Conservation (phyloP, 495 filamentous ascomycete species). For the Jackrogersella minutella region DNA sequence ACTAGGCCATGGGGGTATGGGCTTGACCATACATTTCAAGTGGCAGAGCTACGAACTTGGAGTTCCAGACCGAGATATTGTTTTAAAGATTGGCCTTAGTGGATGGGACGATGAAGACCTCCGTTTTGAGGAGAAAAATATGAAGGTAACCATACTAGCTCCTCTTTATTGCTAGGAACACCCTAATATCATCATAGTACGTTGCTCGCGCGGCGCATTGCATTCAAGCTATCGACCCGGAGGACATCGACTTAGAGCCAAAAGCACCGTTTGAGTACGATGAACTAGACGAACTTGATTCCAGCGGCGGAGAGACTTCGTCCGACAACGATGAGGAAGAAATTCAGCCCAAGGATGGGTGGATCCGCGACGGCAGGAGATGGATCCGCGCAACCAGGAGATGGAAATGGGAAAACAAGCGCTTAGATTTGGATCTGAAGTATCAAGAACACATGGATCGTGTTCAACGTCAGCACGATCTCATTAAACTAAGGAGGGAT, state of each 20-base stretch:
- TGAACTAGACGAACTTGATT: not conserved
- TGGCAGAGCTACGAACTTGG: not conserved
- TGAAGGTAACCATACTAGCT: slow-evolving; percentile 2
- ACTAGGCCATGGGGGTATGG: slow-evolving; percentile 15
- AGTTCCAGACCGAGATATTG: not conserved
- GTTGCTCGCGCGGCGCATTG: slow-evolving; percentile 26
- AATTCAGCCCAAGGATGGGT: no score
- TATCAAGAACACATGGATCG: no score
- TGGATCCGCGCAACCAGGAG: no score
- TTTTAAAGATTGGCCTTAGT: slow-evolving; percentile 10
- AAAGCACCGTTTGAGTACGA: not conserved
- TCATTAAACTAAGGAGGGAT: no score
- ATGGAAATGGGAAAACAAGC: no score
- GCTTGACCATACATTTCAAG: slow-evolving; percentile 10
- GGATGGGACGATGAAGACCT: not conserved
- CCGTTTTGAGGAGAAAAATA: not conserved
- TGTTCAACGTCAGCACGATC: no score
- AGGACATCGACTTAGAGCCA: not conserved
- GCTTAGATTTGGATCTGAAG: no score
- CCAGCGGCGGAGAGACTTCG: no score
- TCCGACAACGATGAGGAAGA: no score
- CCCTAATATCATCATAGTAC: slow-evolving; percentile 8
- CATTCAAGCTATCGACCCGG: slow-evolving; percentile 9
- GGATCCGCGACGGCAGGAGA: no score
- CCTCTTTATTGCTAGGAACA: not conserved